Conservation (phyloP, 2,329 filamentous ascomycete genomes). For the Claviceps digitariae region DNA sequence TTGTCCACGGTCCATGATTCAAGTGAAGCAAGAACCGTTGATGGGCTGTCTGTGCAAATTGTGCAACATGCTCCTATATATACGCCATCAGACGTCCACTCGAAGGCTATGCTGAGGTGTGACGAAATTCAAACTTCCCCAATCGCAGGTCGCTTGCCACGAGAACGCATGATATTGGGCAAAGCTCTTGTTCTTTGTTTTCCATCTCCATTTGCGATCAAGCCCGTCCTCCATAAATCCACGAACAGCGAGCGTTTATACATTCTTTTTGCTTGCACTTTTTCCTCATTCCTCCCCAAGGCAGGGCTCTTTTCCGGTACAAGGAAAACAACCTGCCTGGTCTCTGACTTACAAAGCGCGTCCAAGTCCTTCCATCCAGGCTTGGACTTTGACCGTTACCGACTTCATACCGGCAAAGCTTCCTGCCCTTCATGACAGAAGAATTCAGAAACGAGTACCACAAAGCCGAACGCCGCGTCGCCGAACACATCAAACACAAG, state of each 20-base stretch:
- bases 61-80: not conserved
- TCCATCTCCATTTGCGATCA: not conserved
- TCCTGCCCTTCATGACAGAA: not conserved
- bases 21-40: slow-evolving; percentile 9
- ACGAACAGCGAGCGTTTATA: not conserved
- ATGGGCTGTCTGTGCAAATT: too few species aligned
- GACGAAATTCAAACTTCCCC: not conserved
- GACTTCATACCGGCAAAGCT: not conserved
- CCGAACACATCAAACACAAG: not conserved
- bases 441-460: not conserved
- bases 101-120: not conserved
- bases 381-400: not conserved
- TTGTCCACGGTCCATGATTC: slow-evolving; percentile 1
- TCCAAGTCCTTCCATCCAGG: not conserved
- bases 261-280: not conserved
- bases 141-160: slow-evolving; percentile 1
- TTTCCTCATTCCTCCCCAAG: not conserved
- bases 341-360: not conserved
- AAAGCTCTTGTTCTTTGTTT: not conserved
- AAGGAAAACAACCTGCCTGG: not conserved
- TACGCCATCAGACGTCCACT: not conserved
- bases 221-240: not conserved
- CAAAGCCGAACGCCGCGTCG: not conserved
- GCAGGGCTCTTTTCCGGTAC: not conserved
- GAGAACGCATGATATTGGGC: not conserved